These are phyloP conservation scores for Cladosporium sp. DNA, from an alignment of 2,329 filamentous ascomycete species.

Conservation along the genomic window DNA sequence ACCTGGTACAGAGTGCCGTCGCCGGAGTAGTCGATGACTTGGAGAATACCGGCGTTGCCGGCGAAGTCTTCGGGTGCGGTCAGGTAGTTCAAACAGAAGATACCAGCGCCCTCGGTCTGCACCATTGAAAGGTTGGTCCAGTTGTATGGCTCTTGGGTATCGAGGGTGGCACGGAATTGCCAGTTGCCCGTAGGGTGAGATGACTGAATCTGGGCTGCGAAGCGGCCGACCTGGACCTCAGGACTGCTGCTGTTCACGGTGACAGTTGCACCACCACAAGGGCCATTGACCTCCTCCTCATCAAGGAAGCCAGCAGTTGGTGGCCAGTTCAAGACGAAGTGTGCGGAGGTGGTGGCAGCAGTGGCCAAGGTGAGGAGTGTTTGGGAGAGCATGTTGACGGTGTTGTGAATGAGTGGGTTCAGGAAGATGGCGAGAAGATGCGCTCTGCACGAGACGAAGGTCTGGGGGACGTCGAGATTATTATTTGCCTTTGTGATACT, in stretches of 20 bases:
- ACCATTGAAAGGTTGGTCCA: constrained; percentile 34
- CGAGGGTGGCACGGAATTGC: constrained; percentile 33
- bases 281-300: constrained; percentile 31
- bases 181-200: constrained; percentile 34
- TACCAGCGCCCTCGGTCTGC: constrained; percentile 31
- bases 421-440: neutral
- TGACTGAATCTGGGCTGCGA: constrained; percentile 33
- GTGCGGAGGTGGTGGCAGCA: constrained; percentile 41
- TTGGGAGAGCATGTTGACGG: constrained; percentile 20
- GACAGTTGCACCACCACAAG: constrained; percentile 34
- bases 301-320: constrained; percentile 35
- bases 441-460: neutral
- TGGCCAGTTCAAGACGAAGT: constrained; percentile 48
- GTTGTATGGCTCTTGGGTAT: constrained; percentile 35
- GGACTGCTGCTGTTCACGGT: constrained; percentile 30
- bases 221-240: constrained; percentile 34
- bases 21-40: constrained; percentile 33
- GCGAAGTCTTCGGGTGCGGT: constrained; percentile 32
- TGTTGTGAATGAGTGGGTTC: neutral
- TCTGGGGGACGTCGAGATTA: neutral
- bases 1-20: constrained; percentile 39
- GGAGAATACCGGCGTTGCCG: constrained; percentile 34
- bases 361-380: constrained; percentile 32
- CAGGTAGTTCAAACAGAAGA: constrained; percentile 35
- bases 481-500: neutral